Evolutionary conservation across 306 rosid species (phyloP), one percentile per base, ranked within the genome.

Genomic region (Hylodesmum podocarpum): DNA sequence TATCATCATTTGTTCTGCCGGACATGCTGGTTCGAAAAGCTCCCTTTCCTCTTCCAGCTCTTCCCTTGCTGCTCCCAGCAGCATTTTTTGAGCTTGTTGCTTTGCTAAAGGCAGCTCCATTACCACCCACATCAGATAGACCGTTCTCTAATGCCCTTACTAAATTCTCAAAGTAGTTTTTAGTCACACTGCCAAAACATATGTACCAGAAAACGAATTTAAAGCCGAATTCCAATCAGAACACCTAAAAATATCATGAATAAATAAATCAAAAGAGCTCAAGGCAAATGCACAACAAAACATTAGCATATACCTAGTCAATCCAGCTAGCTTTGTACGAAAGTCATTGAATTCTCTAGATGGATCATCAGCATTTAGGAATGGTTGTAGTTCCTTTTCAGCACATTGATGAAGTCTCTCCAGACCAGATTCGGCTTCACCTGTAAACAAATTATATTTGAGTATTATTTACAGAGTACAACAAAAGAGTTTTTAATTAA

Each of bases 371-470:
- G 85, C 81, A 72, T 15, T 65, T 59, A 91, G 91, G 82, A 83
- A 88, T 46, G 72, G 83, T 28, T 84, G 89, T 71, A 93, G 80
- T 74, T 93, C 97, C 87, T 86, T 88, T 71, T 91, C 98, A 9
- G 93, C 94, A 74, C 95, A 93, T 62, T 91, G 96, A 81, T 89
- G 91, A 76, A 90, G 91, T 61, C 91, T 84, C 85, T 91, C 93
- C 79, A 91, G 80, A 79, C 91, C 90, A 46, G 93, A 91, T 80
- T 93, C 93, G 0, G 98, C 98, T 81, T 93, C 96, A 77, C 97
- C 97, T 91, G 86, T 70, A 64, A 80, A 78, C 8, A 77, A 64
- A 39, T 49, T 53, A 47, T 27, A 29, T 11, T 34, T 19, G 44
- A 27, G 67, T 55, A 37, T 71, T 76, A 84, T 21, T 39, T 47